A percentile compares a stretch with the other conserved stretches of the same genome.
phyloP scores from a whole-genome alignment of 148 eudicot species.

The Euryodendron excelsum region DNA sequence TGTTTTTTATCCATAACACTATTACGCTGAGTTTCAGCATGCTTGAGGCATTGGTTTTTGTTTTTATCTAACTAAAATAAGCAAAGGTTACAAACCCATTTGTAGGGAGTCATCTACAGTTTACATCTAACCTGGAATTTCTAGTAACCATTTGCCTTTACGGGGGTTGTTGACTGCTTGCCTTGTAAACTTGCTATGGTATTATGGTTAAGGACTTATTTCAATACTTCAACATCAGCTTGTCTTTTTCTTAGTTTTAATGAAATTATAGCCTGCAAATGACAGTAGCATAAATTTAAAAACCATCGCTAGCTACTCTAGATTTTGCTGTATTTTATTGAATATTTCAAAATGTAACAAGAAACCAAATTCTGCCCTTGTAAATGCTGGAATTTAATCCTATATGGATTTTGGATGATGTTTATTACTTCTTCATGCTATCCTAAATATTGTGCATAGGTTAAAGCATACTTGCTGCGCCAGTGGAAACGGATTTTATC shows the following conservation, averaged over 20 bases:
- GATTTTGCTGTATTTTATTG: neutral
- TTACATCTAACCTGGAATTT: neutral
- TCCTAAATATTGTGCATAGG: conserved; percentile 35
- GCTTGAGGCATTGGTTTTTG: neutral
- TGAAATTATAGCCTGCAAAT: neutral
- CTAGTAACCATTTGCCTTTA: neutral
- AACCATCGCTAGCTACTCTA: neutral
- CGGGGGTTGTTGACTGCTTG: neutral
- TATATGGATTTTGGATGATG: neutral
- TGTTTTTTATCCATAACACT: neutral
- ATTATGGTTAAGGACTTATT: neutral
- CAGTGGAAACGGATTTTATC: conserved; percentile 89
- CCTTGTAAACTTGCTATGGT: neutral
- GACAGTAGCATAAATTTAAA: neutral
- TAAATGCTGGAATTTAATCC: neutral
- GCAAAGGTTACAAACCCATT: neutral
- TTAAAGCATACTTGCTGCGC: conserved; percentile 65
- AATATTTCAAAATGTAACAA: neutral
- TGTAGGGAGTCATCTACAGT: neutral
- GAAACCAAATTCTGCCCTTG: neutral
- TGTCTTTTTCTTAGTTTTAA: neutral
- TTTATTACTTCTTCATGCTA: neutral
- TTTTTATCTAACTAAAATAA: neutral
- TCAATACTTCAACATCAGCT: neutral
- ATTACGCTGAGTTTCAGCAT: neutral